Percentiles rank a stretch among this genome's conserved stretches.
Conservation (phyloP, 1,284 basidiomycete species). For the Leccinum angustisporum region DNA sequence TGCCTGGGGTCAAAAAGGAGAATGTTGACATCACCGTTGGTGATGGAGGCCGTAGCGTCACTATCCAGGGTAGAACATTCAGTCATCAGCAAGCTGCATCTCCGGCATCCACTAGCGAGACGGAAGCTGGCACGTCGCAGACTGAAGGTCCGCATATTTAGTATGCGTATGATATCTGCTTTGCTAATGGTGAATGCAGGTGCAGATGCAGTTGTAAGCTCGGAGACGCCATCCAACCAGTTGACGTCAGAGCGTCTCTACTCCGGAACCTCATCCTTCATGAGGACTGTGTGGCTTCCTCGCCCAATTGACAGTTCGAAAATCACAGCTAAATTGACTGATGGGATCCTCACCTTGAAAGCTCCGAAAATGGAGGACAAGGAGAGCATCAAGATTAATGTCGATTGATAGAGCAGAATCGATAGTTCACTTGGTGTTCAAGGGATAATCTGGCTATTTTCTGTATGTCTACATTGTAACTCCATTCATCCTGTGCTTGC, state of each 20-base stretch:
- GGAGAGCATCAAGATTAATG: conserved; percentile 32
- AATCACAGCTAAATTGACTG: conserved; percentile 62
- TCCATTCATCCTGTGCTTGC: conserved; percentile 8
- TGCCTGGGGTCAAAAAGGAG: conserved; percentile 79
- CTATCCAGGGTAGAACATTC: conserved; percentile 64
- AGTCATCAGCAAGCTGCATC: conserved; percentile 29
- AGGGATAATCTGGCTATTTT: neutral
- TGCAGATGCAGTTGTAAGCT: conserved; percentile 29
- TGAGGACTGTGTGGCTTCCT: conserved; percentile 70
- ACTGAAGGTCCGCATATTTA: conserved; percentile 15
- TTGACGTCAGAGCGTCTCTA: conserved; percentile 60
- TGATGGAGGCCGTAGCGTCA: conserved; percentile 66
- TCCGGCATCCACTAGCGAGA: conserved; percentile 20
- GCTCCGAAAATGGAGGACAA: conserved; percentile 63
- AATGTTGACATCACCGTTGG: conserved; percentile 69
- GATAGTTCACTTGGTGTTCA: neutral
- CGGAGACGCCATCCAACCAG: conserved; percentile 42
- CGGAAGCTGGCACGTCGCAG: conserved; percentile 1
- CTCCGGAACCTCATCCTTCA: conserved; percentile 54
- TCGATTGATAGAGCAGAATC: conserved; percentile 18
- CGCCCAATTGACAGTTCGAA: conserved; percentile 55
- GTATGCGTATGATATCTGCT: neutral
- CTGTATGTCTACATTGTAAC: conserved; percentile 4
- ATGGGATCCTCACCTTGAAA: conserved; percentile 66
- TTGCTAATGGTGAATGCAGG: conserved; percentile 11